phyloP scores from a whole-genome alignment of 2,329 filamentous ascomycete genomes.

The Aspergillus sergii region DNA sequence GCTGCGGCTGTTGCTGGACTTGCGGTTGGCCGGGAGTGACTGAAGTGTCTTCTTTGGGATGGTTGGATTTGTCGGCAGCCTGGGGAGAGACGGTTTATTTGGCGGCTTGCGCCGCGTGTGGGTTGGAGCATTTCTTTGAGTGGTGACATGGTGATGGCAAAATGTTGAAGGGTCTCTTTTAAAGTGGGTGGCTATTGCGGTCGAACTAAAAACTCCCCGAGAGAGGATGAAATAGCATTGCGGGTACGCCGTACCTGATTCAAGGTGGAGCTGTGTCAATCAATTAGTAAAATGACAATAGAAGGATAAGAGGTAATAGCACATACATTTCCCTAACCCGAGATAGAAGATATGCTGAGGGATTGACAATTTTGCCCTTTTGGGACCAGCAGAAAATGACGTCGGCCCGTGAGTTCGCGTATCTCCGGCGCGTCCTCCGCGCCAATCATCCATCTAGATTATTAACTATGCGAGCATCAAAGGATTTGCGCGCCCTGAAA shows the following conservation, averaged over 20 bases:
- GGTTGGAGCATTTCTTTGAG: constrained; percentile 24
- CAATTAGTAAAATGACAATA: neutral
- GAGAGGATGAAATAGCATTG: neutral
- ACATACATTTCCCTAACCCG: neutral
- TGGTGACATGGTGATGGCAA: constrained; percentile 11
- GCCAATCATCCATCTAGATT: neutral
- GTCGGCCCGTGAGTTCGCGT: constrained; percentile 35
- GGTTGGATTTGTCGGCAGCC: constrained; percentile 7
- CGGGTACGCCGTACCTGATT: neutral
- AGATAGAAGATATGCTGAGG: neutral
- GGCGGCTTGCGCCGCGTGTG: constrained; percentile 21
- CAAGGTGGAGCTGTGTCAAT: neutral
- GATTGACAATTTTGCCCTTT: neutral
- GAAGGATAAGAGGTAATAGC: neutral
- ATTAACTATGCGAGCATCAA: constrained; percentile 8
- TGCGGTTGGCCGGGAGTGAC: constrained; percentile 20
- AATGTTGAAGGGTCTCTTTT: neutral
- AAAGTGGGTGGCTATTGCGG: neutral
- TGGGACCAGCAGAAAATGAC: constrained; percentile 14
- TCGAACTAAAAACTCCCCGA: constrained; percentile 8
- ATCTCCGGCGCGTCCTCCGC: constrained; percentile 36
- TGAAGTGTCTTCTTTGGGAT: constrained; percentile 30
- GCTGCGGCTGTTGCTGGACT: constrained; percentile 27
- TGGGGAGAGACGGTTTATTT: constrained; percentile 15
- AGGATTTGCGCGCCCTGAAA: neutral